Evolutionary conservation across 163 green algal genomes (phyloP).

Genomic region (Volvox carteri): DNA sequence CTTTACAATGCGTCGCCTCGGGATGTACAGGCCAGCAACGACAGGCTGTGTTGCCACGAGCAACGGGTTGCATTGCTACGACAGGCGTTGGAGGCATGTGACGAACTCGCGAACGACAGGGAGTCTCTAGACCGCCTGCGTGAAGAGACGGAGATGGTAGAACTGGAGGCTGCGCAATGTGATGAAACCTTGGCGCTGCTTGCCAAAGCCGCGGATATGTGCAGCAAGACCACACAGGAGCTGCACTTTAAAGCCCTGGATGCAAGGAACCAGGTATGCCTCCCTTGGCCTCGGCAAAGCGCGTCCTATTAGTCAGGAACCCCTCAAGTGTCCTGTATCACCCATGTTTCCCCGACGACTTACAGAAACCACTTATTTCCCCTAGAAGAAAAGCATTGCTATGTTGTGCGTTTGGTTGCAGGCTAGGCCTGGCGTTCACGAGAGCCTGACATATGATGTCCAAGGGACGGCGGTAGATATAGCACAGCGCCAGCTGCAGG

Average conservation of each 20-base stretch:
- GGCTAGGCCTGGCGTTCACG: background rate
- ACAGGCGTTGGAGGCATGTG: background rate
- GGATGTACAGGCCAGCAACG: conserved; percentile 28
- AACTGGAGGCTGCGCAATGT: conserved; percentile 8
- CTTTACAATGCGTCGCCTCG: background rate
- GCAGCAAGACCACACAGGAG: background rate
- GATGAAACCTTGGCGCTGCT: background rate
- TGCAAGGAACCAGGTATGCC: background rate
- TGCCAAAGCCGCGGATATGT: conserved; percentile 6
- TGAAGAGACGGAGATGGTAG: background rate
- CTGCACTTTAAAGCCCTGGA: background rate
- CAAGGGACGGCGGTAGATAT: background rate
- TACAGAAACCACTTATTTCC: background rate
- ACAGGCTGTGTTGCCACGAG: conserved; percentile 19
- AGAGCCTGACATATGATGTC: background rate
- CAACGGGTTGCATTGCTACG: conserved; percentile 23
- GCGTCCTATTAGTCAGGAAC: too few relatives aligned
- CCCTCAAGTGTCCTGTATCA: background rate
- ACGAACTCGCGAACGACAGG: background rate
- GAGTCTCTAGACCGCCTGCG: background rate
- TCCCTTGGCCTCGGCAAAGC: background rate
- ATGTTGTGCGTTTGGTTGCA: background rate
- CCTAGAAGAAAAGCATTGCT: background rate
- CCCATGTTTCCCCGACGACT: too few relatives aligned
- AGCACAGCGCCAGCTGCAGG: background rate